A percentile compares a stretch with the other conserved stretches of the same genome.
phyloP scores from a whole-genome alignment of 2,329 filamentous ascomycete species.

The Myriosclerotinia curreyana region DNA sequence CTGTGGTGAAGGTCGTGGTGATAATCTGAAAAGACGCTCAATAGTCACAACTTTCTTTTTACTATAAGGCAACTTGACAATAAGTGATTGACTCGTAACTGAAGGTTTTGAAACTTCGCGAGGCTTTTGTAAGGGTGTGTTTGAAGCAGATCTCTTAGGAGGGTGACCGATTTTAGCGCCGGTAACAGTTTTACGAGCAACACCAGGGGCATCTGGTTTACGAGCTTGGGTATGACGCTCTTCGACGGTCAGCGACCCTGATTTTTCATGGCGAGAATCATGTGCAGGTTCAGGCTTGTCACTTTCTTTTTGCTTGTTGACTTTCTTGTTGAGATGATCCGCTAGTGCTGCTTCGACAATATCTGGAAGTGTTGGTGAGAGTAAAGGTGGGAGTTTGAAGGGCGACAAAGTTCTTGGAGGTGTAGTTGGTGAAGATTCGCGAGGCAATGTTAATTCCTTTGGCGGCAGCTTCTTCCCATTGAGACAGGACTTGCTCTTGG shows the following conservation, averaged over 20 bases:
- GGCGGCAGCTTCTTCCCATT: conserved; percentile 14
- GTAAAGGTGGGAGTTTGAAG: conserved; percentile 34
- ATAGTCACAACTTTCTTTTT: conserved; percentile 33
- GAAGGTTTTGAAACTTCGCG: conserved; percentile 16
- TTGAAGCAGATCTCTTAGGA: conserved; percentile 34
- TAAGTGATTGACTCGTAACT: conserved; percentile 24
- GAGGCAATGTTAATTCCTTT: conserved; percentile 11
- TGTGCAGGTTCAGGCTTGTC: conserved; percentile 17
- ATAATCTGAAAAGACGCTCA: conserved; percentile 32
- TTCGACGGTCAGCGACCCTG: conserved; percentile 34
- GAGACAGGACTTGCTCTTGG: conserved; percentile 25
- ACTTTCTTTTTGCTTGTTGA: conserved; percentile 23
- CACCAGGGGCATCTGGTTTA: conserved; percentile 37
- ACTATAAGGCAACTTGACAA: conserved; percentile 38
- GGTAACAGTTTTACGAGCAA: conserved; percentile 37
- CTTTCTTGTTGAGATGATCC: conserved; percentile 25
- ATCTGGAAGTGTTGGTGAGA: conserved; percentile 38
- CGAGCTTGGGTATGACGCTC: conserved; percentile 38
- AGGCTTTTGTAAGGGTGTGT: conserved; percentile 23
- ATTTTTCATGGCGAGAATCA: conserved; percentile 15
- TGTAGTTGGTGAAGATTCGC: conserved; percentile 22
- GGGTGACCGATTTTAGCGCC: conserved; percentile 37
- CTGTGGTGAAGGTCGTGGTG: conserved; percentile 26
- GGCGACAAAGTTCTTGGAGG: conserved; percentile 18
- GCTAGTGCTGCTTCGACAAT: conserved; percentile 36